Evolutionary conservation across 768 basidiomycete genomes (phyloP).

Genomic region (Psilocybe subaeruginosa): DNA sequence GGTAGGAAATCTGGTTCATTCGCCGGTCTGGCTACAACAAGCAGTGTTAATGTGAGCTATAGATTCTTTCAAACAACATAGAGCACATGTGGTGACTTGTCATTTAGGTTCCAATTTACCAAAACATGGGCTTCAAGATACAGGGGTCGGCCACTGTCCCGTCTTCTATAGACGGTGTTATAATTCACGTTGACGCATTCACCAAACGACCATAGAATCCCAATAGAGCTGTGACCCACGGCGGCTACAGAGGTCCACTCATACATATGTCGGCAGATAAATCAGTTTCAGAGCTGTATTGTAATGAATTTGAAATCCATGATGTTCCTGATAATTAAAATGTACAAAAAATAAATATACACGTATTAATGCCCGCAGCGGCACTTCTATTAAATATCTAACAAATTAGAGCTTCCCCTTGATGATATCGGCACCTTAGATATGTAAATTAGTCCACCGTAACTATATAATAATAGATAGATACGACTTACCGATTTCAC

Average conservation of each 20-base stretch:
- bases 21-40: background rate
- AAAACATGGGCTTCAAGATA: background rate
- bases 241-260: background rate
- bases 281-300: too few species aligned
- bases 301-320: background rate
- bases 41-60: background rate
- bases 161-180: background rate
- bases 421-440: constrained; percentile 4
- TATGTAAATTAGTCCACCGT: background rate
- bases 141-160: background rate
- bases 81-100: background rate
- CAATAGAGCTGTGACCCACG: background rate
- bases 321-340: too few species aligned
- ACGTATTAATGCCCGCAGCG: too few species aligned
- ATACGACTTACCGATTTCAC: constrained; percentile 1
- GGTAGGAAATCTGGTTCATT: background rate
- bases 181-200: background rate
- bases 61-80: too few species aligned
- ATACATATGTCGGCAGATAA: background rate
- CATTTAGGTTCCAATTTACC: background rate
- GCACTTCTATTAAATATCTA: too few species aligned
- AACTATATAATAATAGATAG: too few species aligned
- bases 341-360: too few species aligned
- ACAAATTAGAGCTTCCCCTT: background rate
- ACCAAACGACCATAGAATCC: background rate